These are phyloP conservation scores for Fonsecaea erecta DNA, from an alignment of 2,329 filamentous ascomycete species.

Conservation along the genomic window DNA sequence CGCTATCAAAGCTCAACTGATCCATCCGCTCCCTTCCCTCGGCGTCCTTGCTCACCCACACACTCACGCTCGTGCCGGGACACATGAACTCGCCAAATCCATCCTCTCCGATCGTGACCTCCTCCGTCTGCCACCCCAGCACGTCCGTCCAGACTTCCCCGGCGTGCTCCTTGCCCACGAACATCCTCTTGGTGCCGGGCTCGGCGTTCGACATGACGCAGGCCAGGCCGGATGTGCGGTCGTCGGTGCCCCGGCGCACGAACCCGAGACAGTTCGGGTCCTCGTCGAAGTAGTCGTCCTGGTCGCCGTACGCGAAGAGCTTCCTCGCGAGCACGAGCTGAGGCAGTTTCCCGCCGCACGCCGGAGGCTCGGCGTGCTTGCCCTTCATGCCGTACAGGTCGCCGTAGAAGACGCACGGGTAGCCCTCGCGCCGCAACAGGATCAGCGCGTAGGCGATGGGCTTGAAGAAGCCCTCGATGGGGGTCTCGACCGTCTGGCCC, in stretches of 20 bases:
- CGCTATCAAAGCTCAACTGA: conserved; percentile 46
- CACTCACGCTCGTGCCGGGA: conserved; percentile 58
- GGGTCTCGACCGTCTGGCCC: conserved; percentile 50
- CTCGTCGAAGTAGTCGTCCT: conserved; percentile 68
- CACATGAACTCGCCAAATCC: conserved; percentile 65
- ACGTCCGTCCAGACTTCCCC: conserved; percentile 69
- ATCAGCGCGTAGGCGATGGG: conserved; percentile 73
- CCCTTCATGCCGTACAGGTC: conserved; percentile 68
- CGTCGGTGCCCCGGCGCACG: conserved; percentile 53
- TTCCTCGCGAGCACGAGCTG: conserved; percentile 66
- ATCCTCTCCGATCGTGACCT: conserved; percentile 62
- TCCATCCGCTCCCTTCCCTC: conserved; percentile 55
- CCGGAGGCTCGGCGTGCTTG: conserved; percentile 58
- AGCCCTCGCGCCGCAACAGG: conserved; percentile 64
- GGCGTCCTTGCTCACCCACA: conserved; percentile 65
- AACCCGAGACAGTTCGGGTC: conserved; percentile 64
- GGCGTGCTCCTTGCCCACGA: conserved; percentile 61
- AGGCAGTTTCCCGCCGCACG: conserved; percentile 61
- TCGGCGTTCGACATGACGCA: conserved; percentile 61
- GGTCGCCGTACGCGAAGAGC: conserved; percentile 69
- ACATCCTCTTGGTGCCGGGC: conserved; percentile 60
- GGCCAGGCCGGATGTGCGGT: conserved; percentile 53
- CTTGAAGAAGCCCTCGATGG: conserved; percentile 70
- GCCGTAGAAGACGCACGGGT: conserved; percentile 72
- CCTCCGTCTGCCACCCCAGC: conserved; percentile 57